These are phyloP conservation scores for Ampelocalamus luodianensis DNA, from an alignment of 176 grass and related monocot genomes.

Conservation along the genomic window DNA sequence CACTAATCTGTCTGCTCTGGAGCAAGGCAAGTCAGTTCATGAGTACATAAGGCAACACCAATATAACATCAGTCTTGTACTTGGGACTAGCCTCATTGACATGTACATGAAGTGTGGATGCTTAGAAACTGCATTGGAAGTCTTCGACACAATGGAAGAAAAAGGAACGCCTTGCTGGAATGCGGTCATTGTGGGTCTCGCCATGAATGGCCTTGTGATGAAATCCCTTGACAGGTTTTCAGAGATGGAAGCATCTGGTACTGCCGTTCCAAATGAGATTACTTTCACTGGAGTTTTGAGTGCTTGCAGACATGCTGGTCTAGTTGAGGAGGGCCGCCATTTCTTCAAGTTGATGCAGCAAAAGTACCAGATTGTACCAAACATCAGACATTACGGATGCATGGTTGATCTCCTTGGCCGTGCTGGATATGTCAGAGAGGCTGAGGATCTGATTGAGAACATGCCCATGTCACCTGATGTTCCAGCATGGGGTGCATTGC, in stretches of 20 bases:
- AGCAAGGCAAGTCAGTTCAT: slow-evolving; percentile 79
- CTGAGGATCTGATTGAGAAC: slow-evolving; percentile 71
- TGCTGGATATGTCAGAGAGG: slow-evolving; percentile 82
- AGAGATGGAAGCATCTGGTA: slow-evolving; percentile 64
- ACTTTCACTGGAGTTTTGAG: slow-evolving; percentile 84
- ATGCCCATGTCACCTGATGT: slow-evolving; percentile 86
- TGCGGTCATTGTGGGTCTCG: slow-evolving; percentile 74
- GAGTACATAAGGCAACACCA: slow-evolving; percentile 65
- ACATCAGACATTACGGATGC: slow-evolving; percentile 86
- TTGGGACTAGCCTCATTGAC: slow-evolving; percentile 81
- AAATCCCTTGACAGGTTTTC: slow-evolving; percentile 76
- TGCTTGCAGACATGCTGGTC: slow-evolving; percentile 81
- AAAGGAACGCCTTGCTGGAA: slow-evolving; percentile 83
- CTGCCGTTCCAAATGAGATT: slow-evolving; percentile 73
- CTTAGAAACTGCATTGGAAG: slow-evolving; percentile 64
- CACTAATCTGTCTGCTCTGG: slow-evolving; percentile 65
- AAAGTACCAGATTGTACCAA: slow-evolving; percentile 70
- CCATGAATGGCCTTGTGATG: slow-evolving; percentile 71
- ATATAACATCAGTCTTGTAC: slow-evolving; percentile 54
- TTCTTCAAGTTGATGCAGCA: slow-evolving; percentile 80
- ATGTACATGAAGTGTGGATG: slow-evolving; percentile 98
- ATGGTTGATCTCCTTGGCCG: slow-evolving; percentile 94
- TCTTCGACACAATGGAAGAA: slow-evolving; percentile 65
- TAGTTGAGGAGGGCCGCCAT: slow-evolving; percentile 71
- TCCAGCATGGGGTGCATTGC: slow-evolving; percentile 86